Conservation (phyloP, 768 basidiomycete genomes). For the Coprinopsis marcescibilis region DNA sequence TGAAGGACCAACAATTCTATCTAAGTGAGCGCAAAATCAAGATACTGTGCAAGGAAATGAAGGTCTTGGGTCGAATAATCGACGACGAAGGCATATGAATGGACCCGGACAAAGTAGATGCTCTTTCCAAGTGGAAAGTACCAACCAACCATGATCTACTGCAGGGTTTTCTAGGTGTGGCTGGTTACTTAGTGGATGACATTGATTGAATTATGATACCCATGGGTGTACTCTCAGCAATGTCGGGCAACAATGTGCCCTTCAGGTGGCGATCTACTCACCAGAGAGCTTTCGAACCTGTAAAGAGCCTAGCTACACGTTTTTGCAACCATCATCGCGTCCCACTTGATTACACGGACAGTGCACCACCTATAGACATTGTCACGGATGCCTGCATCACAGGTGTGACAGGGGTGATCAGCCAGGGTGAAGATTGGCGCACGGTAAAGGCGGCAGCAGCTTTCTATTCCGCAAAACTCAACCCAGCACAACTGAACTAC, state of each 20-base stretch:
- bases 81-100: conserved; percentile 28
- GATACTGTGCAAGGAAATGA: conserved; percentile 17
- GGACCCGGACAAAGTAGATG: conserved; percentile 33
- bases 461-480: conserved; percentile 27
- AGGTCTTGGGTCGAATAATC: conserved; percentile 29
- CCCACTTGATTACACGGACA: conserved; percentile 15
- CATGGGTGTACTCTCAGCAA: conserved; percentile 21
- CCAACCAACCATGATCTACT: conserved; percentile 14
- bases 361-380: conserved; percentile 19
- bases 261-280: conserved; percentile 18
- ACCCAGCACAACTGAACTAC: conserved; percentile 29
- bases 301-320: conserved; percentile 19
- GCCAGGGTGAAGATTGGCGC: conserved; percentile 23
- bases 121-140: conserved; percentile 19
- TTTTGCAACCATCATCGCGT: conserved; percentile 15
- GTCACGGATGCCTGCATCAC: conserved; percentile 25
- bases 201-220: conserved; percentile 20
- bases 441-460: conserved; percentile 26
- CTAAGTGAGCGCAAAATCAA: conserved; percentile 11
- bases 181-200: conserved; percentile 18
- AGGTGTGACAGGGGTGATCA: conserved; percentile 21
- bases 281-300: conserved; percentile 24
- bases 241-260: conserved; percentile 13
- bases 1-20: conserved; percentile 22
- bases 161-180: conserved; percentile 6